Conservation (phyloP, 2,329 filamentous ascomycete genomes). For the Arthroderma sp. region DNA sequence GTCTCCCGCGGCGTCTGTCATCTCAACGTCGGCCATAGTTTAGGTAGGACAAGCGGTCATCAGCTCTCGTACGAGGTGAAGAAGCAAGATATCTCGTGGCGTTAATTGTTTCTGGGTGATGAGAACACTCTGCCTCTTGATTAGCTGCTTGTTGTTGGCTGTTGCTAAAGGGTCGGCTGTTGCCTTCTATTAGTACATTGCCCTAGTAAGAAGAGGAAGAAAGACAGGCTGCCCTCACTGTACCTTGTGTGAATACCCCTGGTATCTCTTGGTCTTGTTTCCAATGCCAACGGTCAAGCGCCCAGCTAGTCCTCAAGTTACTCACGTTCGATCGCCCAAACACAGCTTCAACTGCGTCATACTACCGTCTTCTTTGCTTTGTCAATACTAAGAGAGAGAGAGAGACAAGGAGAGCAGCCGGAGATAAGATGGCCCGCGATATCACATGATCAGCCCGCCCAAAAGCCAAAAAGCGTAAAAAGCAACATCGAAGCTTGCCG, state of each 20-base stretch:
- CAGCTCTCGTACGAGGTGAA: neutral
- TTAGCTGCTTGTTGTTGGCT: neutral
- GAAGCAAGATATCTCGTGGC: neutral
- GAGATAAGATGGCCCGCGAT: neutral
- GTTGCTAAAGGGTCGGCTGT: neutral
- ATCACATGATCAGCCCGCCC: neutral
- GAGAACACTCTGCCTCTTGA: neutral
- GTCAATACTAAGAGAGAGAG: neutral
- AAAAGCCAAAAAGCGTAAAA: neutral
- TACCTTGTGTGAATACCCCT: neutral
- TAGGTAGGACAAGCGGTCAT: constrained; percentile 9
- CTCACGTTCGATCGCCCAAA: neutral
- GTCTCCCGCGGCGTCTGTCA: constrained; percentile 67
- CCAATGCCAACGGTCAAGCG: neutral
- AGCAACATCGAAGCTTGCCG: neutral
- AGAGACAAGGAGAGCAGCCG: neutral
- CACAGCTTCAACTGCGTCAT: neutral
- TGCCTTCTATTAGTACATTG: neutral
- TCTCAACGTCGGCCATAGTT: constrained; percentile 89
- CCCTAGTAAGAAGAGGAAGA: no score
- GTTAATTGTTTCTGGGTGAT: no score
- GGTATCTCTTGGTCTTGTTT: neutral
- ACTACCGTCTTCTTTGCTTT: no score
- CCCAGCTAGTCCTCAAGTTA: neutral
- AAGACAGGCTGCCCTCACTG: neutral